Evolutionary conservation across 768 basidiomycete genomes (phyloP), one percentile per base, ranked within the genome.

Genomic region (Boletus reticulatus): DNA sequence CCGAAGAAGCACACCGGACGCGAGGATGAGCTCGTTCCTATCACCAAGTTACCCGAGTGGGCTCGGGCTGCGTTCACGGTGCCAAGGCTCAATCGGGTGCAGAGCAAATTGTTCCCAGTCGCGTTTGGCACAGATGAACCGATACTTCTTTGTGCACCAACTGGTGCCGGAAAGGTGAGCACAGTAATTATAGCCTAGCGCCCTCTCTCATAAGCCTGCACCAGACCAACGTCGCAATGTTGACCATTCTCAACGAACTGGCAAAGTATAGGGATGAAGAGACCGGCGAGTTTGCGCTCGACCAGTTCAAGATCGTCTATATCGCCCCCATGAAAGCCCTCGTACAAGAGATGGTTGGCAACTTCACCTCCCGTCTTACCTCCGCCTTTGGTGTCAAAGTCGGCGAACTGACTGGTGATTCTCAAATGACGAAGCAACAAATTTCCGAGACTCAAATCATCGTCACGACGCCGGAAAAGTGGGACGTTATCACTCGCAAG

Each of bases 291-390:
- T 90, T 97, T 66, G 91, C 94, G 65, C 80, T 94, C 34, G 87
- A 91, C 58, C 76, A 89, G 0, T 97, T 98, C 84, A 99, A 99
- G 75, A 89, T 97, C 52, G 85, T 99, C 62, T 99, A 98, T 70
- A 85, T 99, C 49, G 96, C 97, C 0, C 97, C 96, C 4, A 99
- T 99, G 97, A 99, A 99, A 72, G 97, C 96, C 4, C 83, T 99
- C 54, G 96, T 99, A 0, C 96, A 98, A 68, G 97, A 99, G 73
- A 94, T 96, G 88, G 97, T 98, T 56, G 92, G 93, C 60, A 96
- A 95, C 70, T 99, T 99, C 67, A 80, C 81, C 34, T 76, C 83
- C 9, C 88, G 96, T 5, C 84, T 99, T 9, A 53, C 58, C 43
- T 71, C 71, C 1, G 71, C 77, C 0, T 87, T 79, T 65, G 90